A percentile compares a stretch with the other conserved stretches of the same genome.
These are phyloP conservation scores for Prunus salicina DNA, from an alignment of 306 rosid species.

Conservation along the genomic window DNA sequence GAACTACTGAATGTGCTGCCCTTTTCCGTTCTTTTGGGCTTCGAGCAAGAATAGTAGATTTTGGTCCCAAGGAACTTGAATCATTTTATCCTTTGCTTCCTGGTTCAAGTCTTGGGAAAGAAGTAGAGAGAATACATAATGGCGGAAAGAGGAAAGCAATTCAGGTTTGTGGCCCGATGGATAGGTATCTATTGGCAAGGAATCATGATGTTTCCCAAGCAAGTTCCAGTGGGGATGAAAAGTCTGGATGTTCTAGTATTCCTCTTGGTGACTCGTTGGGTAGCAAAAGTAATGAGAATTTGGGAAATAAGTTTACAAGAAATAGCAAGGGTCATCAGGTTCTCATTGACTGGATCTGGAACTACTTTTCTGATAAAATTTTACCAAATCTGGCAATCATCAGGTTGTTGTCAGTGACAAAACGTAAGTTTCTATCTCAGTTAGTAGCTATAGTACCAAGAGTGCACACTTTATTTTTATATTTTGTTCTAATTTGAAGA, in stretches of 20 bases:
- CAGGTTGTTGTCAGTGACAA: conserved; percentile 51
- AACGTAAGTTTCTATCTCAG: conserved; percentile 43
- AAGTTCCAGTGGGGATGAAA: conserved; percentile 26
- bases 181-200: conserved; percentile 24
- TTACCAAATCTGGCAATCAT: conserved; percentile 31
- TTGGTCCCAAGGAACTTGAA: conserved; percentile 70
- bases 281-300: conserved; percentile 13
- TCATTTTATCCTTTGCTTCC: conserved; percentile 51
- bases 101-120: conserved; percentile 44
- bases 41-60: conserved; percentile 71
- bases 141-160: conserved; percentile 37
- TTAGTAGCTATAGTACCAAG: background rate
- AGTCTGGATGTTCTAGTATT: conserved; percentile 14
- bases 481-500: conserved; percentile 24
- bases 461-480: conserved; percentile 14
- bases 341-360: conserved; percentile 81
- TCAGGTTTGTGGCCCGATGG: conserved; percentile 45
- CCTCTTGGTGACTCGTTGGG: conserved; percentile 18
- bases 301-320: conserved; percentile 18
- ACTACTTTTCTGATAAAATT: conserved; percentile 62
- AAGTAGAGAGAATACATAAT: conserved; percentile 18
- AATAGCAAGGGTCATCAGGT: conserved; percentile 50
- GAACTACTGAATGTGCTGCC: conserved; percentile 80
- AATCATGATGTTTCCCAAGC: conserved; percentile 16
- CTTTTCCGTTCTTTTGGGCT: conserved; percentile 73